A percentile compares a stretch with the other conserved stretches of the same genome.
Evolutionary conservation across 2,329 filamentous ascomycete genomes (phyloP).

Genomic region (Stemphylium lycopersici): DNA sequence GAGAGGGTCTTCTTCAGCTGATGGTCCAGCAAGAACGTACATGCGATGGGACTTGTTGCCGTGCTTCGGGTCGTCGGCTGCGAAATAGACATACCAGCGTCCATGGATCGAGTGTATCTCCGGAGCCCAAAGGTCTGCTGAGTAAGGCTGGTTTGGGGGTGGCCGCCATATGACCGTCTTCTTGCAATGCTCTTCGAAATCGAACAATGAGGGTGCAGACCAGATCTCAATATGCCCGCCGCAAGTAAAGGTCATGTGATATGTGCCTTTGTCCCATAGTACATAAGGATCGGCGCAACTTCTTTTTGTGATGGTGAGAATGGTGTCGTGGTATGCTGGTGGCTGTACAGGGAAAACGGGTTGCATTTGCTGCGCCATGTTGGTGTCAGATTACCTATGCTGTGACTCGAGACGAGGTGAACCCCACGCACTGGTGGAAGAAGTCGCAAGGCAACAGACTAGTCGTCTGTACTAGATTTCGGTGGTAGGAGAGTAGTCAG

Average conservation of each 20-base stretch:
- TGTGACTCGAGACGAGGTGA: background rate
- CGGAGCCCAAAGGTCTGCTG: constrained; percentile 60
- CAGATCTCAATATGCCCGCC: constrained; percentile 54
- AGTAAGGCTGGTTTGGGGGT: constrained; percentile 51
- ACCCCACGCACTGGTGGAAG: no score
- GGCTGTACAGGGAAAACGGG: constrained; percentile 9
- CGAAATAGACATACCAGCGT: constrained; percentile 62
- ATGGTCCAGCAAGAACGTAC: constrained; percentile 54
- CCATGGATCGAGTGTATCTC: constrained; percentile 60
- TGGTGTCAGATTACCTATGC: background rate
- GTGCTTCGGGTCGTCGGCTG: constrained; percentile 48
- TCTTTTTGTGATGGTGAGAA: constrained; percentile 51
- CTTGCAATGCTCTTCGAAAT: constrained; percentile 47
- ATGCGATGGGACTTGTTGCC: constrained; percentile 55
- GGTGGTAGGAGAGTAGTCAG: no score
- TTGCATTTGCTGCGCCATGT: constrained; percentile 13
- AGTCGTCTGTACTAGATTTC: no score
- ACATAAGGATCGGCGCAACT: constrained; percentile 55
- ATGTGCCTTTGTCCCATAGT: constrained; percentile 50
- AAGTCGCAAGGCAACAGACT: no score
- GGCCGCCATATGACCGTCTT: constrained; percentile 54
- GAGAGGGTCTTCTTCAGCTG: constrained; percentile 36
- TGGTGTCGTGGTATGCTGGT: constrained; percentile 47
- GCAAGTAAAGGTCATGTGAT: constrained; percentile 56
- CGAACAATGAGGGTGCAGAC: constrained; percentile 49